Percentiles rank a stretch among this genome's conserved stretches.
Evolutionary conservation across 2,329 filamentous ascomycete species (phyloP).

Genomic region (Talaromyces piceae): DNA sequence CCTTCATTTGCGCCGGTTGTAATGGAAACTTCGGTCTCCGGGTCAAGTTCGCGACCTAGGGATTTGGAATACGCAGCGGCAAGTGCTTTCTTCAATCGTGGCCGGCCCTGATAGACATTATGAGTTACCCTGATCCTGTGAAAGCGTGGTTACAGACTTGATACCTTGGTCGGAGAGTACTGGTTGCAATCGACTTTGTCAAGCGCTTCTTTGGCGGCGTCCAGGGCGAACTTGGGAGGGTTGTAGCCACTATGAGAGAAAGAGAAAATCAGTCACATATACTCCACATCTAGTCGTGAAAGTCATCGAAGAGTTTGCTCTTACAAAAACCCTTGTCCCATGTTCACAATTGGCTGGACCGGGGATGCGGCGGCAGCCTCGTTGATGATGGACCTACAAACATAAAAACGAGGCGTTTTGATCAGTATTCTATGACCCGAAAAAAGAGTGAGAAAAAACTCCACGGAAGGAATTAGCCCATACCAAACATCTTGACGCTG

Average conservation of each 20-base stretch:
- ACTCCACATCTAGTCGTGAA: neutral
- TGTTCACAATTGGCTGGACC: conserved; percentile 60
- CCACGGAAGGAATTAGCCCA: no score
- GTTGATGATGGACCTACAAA: conserved; percentile 55
- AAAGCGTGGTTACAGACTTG: neutral
- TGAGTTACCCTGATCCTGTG: neutral
- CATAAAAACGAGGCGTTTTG: conserved; percentile 20
- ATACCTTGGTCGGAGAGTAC: conserved; percentile 83
- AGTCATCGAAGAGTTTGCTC: conserved; percentile 20
- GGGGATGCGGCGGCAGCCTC: conserved; percentile 58
- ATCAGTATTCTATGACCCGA: neutral
- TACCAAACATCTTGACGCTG: conserved; percentile 47
- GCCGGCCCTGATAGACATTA: conserved; percentile 55
- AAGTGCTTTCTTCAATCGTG: conserved; percentile 84
- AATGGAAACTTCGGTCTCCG: conserved; percentile 88
- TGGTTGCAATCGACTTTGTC: conserved; percentile 95
- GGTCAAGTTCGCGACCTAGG: conserved; percentile 74
- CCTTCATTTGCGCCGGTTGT: conserved; percentile 61
- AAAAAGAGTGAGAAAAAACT: neutral
- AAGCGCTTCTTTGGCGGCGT: conserved; percentile 84
- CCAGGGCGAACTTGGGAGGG: conserved; percentile 79
- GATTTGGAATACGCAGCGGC: conserved; percentile 85
- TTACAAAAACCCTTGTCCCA: conserved; percentile 58
- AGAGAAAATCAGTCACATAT: neutral
- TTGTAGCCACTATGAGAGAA: conserved; percentile 65